A percentile compares a stretch with the other conserved stretches of the same genome.
Evolutionary conservation across 1,139 yeast genomes (phyloP).

Genomic region (Saccharomyces hybrid): DNA sequence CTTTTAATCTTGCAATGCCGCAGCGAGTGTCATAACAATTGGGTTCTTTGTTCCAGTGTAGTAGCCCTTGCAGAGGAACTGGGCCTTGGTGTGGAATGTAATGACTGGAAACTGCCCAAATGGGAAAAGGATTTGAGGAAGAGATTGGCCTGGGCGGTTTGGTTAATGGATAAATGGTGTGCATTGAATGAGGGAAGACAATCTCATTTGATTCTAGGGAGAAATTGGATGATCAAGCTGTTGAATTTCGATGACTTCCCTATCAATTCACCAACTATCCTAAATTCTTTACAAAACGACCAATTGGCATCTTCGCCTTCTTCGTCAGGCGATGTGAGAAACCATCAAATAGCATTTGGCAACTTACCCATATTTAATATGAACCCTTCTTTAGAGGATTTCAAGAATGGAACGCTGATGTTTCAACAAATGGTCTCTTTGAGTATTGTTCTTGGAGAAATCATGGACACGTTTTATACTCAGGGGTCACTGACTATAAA

Average conservation of each 20-base stretch:
- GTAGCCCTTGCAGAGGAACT: constrained; percentile 79
- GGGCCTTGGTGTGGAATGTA: constrained; percentile 79
- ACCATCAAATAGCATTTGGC: constrained; percentile 6
- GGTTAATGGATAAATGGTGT: constrained; percentile 83
- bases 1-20: constrained; percentile 59
- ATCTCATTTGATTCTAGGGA: constrained; percentile 55
- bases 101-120: constrained; percentile 79
- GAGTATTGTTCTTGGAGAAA: constrained; percentile 64
- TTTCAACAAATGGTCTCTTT: constrained; percentile 64
- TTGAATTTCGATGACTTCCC: constrained; percentile 70
- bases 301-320: not conserved
- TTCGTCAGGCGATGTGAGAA: not conserved
- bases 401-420: constrained; percentile 61
- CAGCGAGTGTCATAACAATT: constrained; percentile 45
- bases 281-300: constrained; percentile 2
- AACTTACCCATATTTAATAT: constrained; percentile 23
- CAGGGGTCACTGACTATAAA: constrained; percentile 53
- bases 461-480: constrained; percentile 61
- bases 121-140: constrained; percentile 87
- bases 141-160: constrained; percentile 89
- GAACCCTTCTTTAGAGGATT: constrained; percentile 41
- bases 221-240: constrained; percentile 61
- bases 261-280: constrained; percentile 34
- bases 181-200: constrained; percentile 72
- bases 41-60: constrained; percentile 82